phyloP scores from a whole-genome alignment of 805 yeast genomes.

The Saccharomycopsis sp. region DNA sequence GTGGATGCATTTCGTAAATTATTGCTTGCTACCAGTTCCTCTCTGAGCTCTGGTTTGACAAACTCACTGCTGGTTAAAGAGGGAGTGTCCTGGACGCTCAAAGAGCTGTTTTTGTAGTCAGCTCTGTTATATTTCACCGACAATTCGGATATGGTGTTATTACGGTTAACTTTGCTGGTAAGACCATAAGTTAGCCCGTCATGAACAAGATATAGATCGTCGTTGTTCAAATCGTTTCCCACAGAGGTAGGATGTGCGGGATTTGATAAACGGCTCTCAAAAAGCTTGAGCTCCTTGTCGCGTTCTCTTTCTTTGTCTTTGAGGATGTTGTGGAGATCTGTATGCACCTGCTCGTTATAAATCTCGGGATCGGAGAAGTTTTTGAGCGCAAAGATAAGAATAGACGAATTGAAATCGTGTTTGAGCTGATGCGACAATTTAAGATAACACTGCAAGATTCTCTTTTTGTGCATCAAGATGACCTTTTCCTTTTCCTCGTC shows the following conservation, averaged over 20 bases:
- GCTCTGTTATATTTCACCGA: slow-evolving; percentile 25
- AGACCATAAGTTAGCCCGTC: slow-evolving; percentile 47
- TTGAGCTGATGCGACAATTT: slow-evolving; percentile 28
- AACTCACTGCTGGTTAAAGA: neutral
- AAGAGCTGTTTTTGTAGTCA: slow-evolving; percentile 15
- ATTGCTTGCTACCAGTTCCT: neutral
- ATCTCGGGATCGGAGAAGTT: slow-evolving; percentile 40
- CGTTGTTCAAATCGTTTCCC: slow-evolving; percentile 18
- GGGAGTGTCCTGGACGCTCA: neutral
- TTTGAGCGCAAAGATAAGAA: slow-evolving; percentile 33
- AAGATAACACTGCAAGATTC: slow-evolving; percentile 41
- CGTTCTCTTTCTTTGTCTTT: slow-evolving; percentile 21
- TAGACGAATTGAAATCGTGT: slow-evolving; percentile 35
- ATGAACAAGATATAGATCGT: slow-evolving; percentile 22
- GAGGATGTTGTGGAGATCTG: slow-evolving; percentile 3
- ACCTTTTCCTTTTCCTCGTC: slow-evolving; percentile 26
- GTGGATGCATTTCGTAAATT: neutral
- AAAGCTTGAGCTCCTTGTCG: slow-evolving; percentile 17
- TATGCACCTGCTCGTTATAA: slow-evolving; percentile 12
- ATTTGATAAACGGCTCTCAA: slow-evolving; percentile 10
- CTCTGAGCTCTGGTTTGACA: neutral
- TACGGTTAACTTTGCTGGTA: slow-evolving; percentile 39
- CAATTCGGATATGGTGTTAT: slow-evolving; percentile 33
- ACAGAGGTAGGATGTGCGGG: slow-evolving; percentile 1
- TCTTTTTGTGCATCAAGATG: slow-evolving; percentile 34